phyloP scores from a whole-genome alignment of 768 basidiomycete species.

The Phanerodontia chrysosporium region DNA sequence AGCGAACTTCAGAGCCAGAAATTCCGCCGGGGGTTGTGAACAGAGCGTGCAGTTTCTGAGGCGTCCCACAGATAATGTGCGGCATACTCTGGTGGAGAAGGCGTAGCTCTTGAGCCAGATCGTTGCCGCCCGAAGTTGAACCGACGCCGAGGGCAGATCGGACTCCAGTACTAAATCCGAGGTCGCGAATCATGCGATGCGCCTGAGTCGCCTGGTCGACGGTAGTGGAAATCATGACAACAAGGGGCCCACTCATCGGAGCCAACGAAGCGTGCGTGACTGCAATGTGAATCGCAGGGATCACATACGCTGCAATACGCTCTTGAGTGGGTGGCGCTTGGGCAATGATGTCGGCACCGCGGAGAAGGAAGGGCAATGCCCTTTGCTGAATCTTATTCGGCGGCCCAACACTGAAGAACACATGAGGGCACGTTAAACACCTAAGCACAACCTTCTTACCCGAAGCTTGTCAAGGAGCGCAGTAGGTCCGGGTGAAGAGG shows the following conservation, averaged over 20 bases:
- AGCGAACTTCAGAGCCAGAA: conserved; percentile 78
- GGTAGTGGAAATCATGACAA: conserved; percentile 94
- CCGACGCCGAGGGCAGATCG: conserved; percentile 88
- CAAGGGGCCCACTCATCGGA: conserved; percentile 74
- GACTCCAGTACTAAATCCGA: conserved; percentile 91
- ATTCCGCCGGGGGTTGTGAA: conserved; percentile 80
- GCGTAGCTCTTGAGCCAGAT: conserved; percentile 71
- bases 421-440: not conserved
- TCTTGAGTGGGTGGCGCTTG: conserved; percentile 99
- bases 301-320: conserved; percentile 94
- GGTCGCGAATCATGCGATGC: conserved; percentile 89
- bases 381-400: conserved; percentile 99
- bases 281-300: conserved; percentile 83
- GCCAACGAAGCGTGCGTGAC: conserved; percentile 55
- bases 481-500: conserved; percentile 82
- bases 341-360: conserved; percentile 94
- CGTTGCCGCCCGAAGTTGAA: conserved; percentile 55
- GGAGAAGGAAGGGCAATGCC: conserved; percentile 90
- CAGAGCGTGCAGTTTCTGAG: conserved; percentile 91
- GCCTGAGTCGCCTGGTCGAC: conserved; percentile 99
- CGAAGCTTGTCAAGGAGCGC: conserved; percentile 87
- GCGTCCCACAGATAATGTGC: conserved; percentile 95
- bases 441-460: conserved; percentile 46
- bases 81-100: conserved; percentile 88
- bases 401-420: conserved; percentile 73